Percentiles rank a stretch among this genome's conserved stretches.
Conservation (phyloP, 148 eudicot species). For the Tetragonia tetragonoides region DNA sequence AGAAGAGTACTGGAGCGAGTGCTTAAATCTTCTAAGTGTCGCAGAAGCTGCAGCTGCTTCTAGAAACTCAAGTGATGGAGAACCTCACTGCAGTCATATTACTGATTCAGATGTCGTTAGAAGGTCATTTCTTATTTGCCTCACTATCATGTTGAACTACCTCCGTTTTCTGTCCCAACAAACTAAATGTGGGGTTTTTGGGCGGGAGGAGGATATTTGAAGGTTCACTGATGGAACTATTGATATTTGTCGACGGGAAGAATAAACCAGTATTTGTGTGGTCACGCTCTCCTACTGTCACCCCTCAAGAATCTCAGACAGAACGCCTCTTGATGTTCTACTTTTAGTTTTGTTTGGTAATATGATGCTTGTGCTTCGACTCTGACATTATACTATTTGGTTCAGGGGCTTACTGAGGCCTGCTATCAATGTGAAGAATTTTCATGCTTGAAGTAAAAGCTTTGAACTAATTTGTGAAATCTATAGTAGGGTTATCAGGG, state of each 20-base stretch:
- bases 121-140: slow-evolving; percentile 13
- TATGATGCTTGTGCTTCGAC: background rate
- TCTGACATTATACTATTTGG: slow-evolving; percentile 13
- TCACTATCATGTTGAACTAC: background rate
- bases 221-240: too few relatives aligned
- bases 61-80: slow-evolving; percentile 17
- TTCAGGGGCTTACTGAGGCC: slow-evolving; percentile 94
- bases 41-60: slow-evolving; percentile 63
- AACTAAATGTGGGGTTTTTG: too few relatives aligned
- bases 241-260: too few relatives aligned
- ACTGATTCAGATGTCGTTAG: slow-evolving; percentile 42
- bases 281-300: background rate
- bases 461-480: slow-evolving; percentile 8
- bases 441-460: slow-evolving; percentile 63
- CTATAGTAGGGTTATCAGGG: background rate
- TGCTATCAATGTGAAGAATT: slow-evolving; percentile 59
- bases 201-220: too few relatives aligned
- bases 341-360: background rate
- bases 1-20: slow-evolving; percentile 80
- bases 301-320: background rate
- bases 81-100: slow-evolving; percentile 18
- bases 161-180: too few relatives aligned
- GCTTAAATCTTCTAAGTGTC: slow-evolving; percentile 68
- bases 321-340: background rate
- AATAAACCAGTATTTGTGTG: too few relatives aligned